A percentile compares a stretch with the other conserved stretches of the same genome.
Conservation (phyloP, 2,329 filamentous ascomycete genomes). For the Tolypocladium pustulatum region DNA sequence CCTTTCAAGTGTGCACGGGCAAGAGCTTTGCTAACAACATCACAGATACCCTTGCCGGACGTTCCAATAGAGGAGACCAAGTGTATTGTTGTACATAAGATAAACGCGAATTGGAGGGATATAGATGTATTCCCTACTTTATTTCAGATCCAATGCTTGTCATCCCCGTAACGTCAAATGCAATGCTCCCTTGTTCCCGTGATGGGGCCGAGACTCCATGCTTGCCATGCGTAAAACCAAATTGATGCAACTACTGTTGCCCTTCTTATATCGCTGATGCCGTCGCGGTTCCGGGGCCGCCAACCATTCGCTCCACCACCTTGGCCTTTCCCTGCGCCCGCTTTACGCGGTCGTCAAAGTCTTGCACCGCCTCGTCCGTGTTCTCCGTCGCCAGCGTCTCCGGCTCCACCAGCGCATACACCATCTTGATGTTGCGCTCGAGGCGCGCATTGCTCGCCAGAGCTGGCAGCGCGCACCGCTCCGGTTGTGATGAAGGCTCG, state of each 20-base stretch:
- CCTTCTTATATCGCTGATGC: neutral
- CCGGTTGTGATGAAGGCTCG: neutral
- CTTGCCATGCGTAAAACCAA: neutral
- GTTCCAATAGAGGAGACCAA: constrained; percentile 35
- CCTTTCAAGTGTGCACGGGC: neutral
- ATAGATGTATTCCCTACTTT: constrained; percentile 16
- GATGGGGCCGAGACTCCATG: neutral
- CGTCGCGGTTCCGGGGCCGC: constrained; percentile 15
- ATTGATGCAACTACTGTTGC: neutral
- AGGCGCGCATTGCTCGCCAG: constrained; percentile 54
- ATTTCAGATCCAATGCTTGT: neutral
- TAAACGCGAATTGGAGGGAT: constrained; percentile 11
- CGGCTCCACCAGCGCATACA: constrained; percentile 71
- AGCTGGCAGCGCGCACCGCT: constrained; percentile 20
- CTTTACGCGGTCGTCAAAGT: constrained; percentile 83
- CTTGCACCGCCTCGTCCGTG: constrained; percentile 77
- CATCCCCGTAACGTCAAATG: too few relatives aligned
- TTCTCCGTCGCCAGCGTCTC: constrained; percentile 71
- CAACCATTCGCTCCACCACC: constrained; percentile 64
- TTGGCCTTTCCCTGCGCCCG: constrained; percentile 75
- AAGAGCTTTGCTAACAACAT: constrained; percentile 16
- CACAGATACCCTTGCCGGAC: constrained; percentile 53
- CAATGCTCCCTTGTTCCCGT: neutral
- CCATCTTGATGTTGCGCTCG: constrained; percentile 61
- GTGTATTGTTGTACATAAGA: constrained; percentile 18